Evolutionary conservation across 768 basidiomycete species (phyloP).

Genomic region (Xerocomus spinulosus): DNA sequence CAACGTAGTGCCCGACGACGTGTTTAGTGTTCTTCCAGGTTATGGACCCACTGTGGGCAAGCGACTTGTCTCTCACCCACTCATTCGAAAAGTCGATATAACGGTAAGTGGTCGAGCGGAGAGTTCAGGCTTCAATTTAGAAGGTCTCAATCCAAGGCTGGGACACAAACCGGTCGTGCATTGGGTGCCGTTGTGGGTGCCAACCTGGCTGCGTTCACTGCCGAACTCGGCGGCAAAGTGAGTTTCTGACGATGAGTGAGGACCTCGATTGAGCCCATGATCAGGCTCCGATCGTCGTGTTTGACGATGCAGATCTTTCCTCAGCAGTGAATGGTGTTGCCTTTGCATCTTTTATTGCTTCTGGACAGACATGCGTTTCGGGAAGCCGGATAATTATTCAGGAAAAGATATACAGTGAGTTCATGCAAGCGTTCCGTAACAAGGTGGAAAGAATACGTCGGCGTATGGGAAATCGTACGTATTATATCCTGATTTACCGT

Average conservation of each 20-base stretch:
- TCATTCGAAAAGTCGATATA: slow-evolving; percentile 77
- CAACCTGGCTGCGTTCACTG: slow-evolving; percentile 73
- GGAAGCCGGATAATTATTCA: slow-evolving; percentile 82
- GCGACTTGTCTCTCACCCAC: slow-evolving; percentile 58
- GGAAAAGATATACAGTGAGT: slow-evolving; percentile 60
- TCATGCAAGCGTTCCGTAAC: slow-evolving; percentile 55
- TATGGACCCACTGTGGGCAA: slow-evolving; percentile 59
- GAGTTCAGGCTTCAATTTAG: not conserved
- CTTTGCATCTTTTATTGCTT: slow-evolving; percentile 81
- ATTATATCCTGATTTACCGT: not conserved
- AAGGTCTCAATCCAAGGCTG: slow-evolving; percentile 46
- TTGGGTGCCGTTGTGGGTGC: slow-evolving; percentile 69
- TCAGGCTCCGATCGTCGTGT: slow-evolving; percentile 77
- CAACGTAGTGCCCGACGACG: slow-evolving; percentile 64
- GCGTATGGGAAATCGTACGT: slow-evolving; percentile 78
- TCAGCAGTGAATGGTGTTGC: slow-evolving; percentile 80
- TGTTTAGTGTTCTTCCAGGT: slow-evolving; percentile 74
- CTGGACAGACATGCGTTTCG: slow-evolving; percentile 89
- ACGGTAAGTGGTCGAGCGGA: slow-evolving; percentile 47
- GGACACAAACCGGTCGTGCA: slow-evolving; percentile 70
- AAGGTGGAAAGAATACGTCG: slow-evolving; percentile 58
- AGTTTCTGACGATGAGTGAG: not conserved
- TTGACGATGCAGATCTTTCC: slow-evolving; percentile 68
- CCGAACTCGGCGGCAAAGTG: slow-evolving; percentile 85
- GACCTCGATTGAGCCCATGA: slow-evolving; percentile 1